phyloP scores from a whole-genome alignment of 139 green algal genomes.

The Chlamydomonas sphaeroides region DNA sequence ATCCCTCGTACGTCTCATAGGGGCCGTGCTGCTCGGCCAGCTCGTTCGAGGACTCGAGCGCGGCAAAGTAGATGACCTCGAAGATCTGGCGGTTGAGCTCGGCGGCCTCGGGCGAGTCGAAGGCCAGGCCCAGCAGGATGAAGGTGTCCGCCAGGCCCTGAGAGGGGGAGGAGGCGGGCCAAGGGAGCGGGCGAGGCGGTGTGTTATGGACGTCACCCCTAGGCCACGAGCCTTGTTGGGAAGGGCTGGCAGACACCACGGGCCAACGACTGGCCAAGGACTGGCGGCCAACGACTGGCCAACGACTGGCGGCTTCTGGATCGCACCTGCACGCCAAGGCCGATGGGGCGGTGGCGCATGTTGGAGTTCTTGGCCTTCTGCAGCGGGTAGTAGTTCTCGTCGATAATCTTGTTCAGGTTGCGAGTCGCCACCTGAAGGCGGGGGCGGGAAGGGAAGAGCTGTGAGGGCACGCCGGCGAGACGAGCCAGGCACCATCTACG shows the following conservation, averaged over 20 bases:
- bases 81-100: conserved; percentile 96
- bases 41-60: conserved; percentile 83
- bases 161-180: not conserved
- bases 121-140: conserved; percentile 97
- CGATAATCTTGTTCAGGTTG: conserved; percentile 99
- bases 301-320: too few relatives aligned
- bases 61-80: conserved; percentile 96
- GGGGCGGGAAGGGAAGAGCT: too few relatives aligned
- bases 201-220: too few relatives aligned
- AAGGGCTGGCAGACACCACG: too few relatives aligned
- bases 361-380: conserved; percentile 89
- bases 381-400: conserved; percentile 99
- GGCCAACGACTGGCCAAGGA: too few relatives aligned
- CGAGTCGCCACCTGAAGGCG: conserved; percentile 67
- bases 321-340: conserved; percentile 93
- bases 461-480: too few relatives aligned
- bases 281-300: too few relatives aligned
- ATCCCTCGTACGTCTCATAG: conserved; percentile 92
- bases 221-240: too few relatives aligned
- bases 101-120: conserved; percentile 87
- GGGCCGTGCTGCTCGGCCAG: conserved; percentile 83
- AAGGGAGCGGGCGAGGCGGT: not conserved
- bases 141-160: conserved; percentile 98
- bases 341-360: conserved; percentile 97
- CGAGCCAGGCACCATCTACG: too few relatives aligned